These are phyloP conservation scores for Butyriboletus loyo DNA, from an alignment of 768 basidiomycete species.

Conservation along the genomic window DNA sequence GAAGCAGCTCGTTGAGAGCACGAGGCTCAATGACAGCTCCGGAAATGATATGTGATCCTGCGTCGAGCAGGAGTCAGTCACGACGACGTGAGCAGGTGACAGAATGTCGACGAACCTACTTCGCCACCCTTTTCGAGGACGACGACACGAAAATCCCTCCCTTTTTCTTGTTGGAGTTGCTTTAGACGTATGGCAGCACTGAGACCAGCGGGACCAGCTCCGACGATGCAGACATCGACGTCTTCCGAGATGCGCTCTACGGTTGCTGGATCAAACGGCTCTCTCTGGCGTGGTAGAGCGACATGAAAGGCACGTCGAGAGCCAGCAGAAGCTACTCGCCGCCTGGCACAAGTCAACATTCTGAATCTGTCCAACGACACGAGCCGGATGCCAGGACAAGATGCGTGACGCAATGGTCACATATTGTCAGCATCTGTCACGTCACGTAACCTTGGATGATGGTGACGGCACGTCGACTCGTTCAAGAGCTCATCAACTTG, in stretches of 20 bases:
- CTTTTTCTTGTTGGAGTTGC: slow-evolving; percentile 54
- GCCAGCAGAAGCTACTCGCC: not conserved
- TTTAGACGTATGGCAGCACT: slow-evolving; percentile 95
- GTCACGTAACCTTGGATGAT: not conserved
- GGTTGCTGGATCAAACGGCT: slow-evolving; percentile 49
- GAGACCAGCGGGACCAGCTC: slow-evolving; percentile 92
- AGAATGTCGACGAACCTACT: slow-evolving; percentile 59
- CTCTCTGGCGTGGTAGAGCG: slow-evolving; percentile 21
- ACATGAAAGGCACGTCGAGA: slow-evolving; percentile 18
- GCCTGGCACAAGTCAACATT: slow-evolving; percentile 1
- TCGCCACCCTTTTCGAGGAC: slow-evolving; percentile 94
- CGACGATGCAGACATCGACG: slow-evolving; percentile 97
- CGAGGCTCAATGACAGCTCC: slow-evolving; percentile 94
- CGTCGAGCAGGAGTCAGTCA: not conserved
- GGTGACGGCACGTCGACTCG: not conserved
- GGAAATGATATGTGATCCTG: slow-evolving; percentile 92
- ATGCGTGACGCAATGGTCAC: not conserved
- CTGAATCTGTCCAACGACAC: not conserved
- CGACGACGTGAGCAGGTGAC: not conserved
- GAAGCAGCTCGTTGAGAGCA: slow-evolving; percentile 87
- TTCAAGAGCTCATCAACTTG: not conserved
- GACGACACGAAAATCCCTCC: slow-evolving; percentile 83
- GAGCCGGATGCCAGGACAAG: too few species aligned
- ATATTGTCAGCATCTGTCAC: not conserved
- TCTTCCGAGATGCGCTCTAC: slow-evolving; percentile 86